Evolutionary conservation across 495 filamentous ascomycete genomes (phyloP), one percentile per base, ranked within the genome.

Genomic region (Pseudevernia furfuracea): DNA sequence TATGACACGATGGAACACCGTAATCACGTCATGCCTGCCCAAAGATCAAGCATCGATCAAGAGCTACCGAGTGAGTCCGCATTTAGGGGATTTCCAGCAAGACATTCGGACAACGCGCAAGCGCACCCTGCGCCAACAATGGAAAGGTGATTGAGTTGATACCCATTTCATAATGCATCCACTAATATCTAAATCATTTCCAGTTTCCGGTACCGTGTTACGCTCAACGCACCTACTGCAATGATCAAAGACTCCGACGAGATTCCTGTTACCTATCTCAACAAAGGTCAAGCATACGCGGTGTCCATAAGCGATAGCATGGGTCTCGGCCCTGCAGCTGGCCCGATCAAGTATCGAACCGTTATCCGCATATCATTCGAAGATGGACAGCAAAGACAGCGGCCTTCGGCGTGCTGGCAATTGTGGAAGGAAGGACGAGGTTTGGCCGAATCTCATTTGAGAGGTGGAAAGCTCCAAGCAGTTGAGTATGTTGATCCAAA

Each of bases 381-480:
- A 70, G 92, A 97, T 61, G 89, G 95, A 63, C 85, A 93, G 67
- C 93, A 97, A 72, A 80, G 93, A 66, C 82, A 84, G 61, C 89
- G 87, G 62, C 92, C 94, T 0, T 85, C 83, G 30, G 79, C 87
- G 15, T 96, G 90, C 74, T 98, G 94, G 94, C 90, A 91, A 66
- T 73, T 97, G 23, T 98, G 94, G 94, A 96, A 97, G 71, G 92
- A 96, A 72, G 90, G 91, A 0, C 83, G 93, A 44, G 92, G 93
- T 6, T 87, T 85, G 1, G 95, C 87, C 65, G 90, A 96, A 77
- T 90, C 92, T 3, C 91, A 96, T 68, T 90, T 95, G 71, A 80
- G 92, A 58, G 90, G 88, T 44, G 91, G 91, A 19, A 90, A 89
- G 68, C 80, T 96, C 7, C 89, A 95, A 72, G 94, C 93, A 1